These are phyloP conservation scores for Nitzschia putrida DNA, from an alignment of 108 stramenopile genomes.

Conservation along the genomic window DNA sequence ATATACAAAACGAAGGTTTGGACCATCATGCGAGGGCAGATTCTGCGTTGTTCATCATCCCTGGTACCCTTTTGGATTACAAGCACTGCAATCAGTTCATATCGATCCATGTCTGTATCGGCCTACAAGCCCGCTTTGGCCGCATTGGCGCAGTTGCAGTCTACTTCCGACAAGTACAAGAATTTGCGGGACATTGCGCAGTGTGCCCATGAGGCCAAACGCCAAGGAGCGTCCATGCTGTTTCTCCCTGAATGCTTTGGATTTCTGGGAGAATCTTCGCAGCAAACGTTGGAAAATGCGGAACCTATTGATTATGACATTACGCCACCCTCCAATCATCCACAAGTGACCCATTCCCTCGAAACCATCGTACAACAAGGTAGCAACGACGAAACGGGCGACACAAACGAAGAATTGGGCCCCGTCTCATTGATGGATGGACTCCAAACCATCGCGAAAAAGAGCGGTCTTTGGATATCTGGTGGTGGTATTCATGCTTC, in stretches of 20 bases:
- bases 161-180: constrained; percentile 66
- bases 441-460: constrained; percentile 61
- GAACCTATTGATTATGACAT: constrained; percentile 41
- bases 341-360: constrained; percentile 6
- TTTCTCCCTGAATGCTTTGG: constrained; percentile 88
- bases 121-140: constrained; percentile 25
- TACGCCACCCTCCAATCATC: background rate
- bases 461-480: constrained; percentile 75
- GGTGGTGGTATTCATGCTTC: constrained; percentile 77
- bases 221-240: constrained; percentile 62
- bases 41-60: background rate
- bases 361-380: background rate
- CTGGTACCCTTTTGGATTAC: background rate
- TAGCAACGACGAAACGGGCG: background rate
- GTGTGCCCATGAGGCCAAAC: constrained; percentile 67
- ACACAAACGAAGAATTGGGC: background rate
- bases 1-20: too few species aligned
- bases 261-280: constrained; percentile 70
- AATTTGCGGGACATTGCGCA: constrained; percentile 71
- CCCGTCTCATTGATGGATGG: constrained; percentile 63
- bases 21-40: too few species aligned
- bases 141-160: constrained; percentile 77
- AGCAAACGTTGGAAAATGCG: constrained; percentile 67
- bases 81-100: background rate
- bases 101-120: constrained; percentile 12